phyloP scores from a whole-genome alignment of 306 rosid species.

The Vachellia pachyceras region DNA sequence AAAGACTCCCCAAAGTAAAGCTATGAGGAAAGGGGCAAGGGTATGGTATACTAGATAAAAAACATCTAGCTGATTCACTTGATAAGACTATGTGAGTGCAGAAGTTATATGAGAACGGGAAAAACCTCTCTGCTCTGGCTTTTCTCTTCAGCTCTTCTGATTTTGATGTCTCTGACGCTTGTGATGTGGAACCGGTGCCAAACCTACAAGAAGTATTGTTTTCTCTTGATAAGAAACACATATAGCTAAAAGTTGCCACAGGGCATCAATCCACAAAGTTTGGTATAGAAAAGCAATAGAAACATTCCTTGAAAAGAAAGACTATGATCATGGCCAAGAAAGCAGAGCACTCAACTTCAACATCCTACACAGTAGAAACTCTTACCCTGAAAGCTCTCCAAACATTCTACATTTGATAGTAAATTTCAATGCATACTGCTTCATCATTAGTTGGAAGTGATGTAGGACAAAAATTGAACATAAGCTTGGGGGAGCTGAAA shows the following conservation, averaged over 20 bases:
- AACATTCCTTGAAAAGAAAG: neutral
- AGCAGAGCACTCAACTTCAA: constrained; percentile 3
- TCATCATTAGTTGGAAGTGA: neutral
- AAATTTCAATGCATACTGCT: neutral
- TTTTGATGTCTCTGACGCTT: constrained; percentile 51
- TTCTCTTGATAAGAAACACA: neutral
- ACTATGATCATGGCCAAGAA: neutral
- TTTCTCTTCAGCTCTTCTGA: constrained; percentile 73
- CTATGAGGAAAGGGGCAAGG: neutral
- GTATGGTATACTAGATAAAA: neutral
- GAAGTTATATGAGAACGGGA: constrained; percentile 7
- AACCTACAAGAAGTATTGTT: constrained; percentile 52
- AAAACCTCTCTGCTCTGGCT: constrained; percentile 83
- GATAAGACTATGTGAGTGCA: neutral
- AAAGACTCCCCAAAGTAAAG: neutral
- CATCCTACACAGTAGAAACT: neutral
- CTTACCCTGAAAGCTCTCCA: neutral
- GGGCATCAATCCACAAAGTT: neutral
- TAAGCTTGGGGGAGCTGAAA: neutral
- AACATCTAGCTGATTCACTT: neutral
- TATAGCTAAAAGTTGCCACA: neutral
- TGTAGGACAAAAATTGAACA: neutral
- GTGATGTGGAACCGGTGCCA: constrained; percentile 48
- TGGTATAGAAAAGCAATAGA: neutral
- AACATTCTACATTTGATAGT: neutral